These are phyloP conservation scores for Rhizopogon rudus DNA, from an alignment of 768 basidiomycete genomes.

Conservation along the genomic window DNA sequence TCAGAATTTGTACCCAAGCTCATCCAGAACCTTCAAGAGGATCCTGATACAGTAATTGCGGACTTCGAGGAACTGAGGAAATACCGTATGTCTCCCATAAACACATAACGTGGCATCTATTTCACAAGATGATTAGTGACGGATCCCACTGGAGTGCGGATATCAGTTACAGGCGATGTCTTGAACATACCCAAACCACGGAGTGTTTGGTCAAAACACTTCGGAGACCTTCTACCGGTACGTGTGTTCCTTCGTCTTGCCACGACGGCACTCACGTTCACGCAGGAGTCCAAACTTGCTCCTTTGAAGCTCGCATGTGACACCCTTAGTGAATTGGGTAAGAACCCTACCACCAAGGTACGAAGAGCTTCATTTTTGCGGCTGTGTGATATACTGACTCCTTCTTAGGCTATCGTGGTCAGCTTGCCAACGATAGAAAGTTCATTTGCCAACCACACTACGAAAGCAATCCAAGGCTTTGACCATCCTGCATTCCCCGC, in stretches of 20 bases:
- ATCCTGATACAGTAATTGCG: constrained; percentile 65
- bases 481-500: constrained; percentile 80
- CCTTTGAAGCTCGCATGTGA: constrained; percentile 64
- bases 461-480: constrained; percentile 77
- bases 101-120: not conserved
- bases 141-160: constrained; percentile 75
- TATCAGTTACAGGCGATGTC: constrained; percentile 89
- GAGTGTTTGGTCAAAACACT: constrained; percentile 69
- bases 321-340: constrained; percentile 73
- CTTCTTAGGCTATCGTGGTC: constrained; percentile 69
- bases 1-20: constrained; percentile 77
- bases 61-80: constrained; percentile 73
- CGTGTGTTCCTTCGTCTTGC: constrained; percentile 19
- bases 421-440: constrained; percentile 94
- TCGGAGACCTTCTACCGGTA: constrained; percentile 57
- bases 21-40: constrained; percentile 62
- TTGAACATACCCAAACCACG: constrained; percentile 64
- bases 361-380: constrained; percentile 1
- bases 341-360: constrained; percentile 68
- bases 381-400: constrained; percentile 4
- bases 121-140: constrained; percentile 49
- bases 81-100: constrained; percentile 42
- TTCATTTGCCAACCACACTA: constrained; percentile 73
- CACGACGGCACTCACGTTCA: constrained; percentile 2
- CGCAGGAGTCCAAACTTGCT: constrained; percentile 47